Evolutionary conservation across 495 filamentous ascomycete genomes (phyloP), one percentile per base, ranked within the genome.

Genomic region (Glonium stellatum): DNA sequence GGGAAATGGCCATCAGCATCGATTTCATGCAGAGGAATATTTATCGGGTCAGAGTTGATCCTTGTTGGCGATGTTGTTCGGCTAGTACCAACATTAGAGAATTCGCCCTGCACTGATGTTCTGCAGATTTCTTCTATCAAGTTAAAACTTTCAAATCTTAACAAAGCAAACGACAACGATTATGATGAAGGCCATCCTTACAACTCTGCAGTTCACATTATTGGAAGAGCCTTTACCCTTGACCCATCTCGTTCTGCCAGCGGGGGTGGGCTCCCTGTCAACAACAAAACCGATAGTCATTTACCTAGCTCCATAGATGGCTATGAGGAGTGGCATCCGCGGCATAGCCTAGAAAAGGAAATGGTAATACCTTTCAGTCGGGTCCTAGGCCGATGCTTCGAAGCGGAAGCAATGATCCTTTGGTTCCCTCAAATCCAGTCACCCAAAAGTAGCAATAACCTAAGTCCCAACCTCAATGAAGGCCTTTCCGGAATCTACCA

Each of bases 321-420:
- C 5, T 78, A 79, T 50, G 75, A 73, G 8, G 49, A 67, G 1
- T 84, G 79, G 79, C 82, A 84, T 60, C 71, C 70, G 5, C 54
- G 79, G 6, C 74, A 75, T 50, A 57, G 62, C n/a, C 59, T 69
- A 0, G 69, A 72, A 18, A 70, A 71, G 22, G 60, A 60, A 3
- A 69, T 78, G n/a, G 69, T 74, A 36, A 68, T 83, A 9, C 74
- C 79, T 1, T 80, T 78, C 54, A 70, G 74, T 25, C 73, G 80
- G 62, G 68, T 85, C 21, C 51, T 84, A 5, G 80, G 81, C 11
- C 81, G 82, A 0, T 78, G 78, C 69, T 81, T 76, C 60, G 80
- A 82, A 59, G 70, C 75, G 8, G 75, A 76, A 12, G 79, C 82
- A 0, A 73, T 76, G 63, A 49, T 71, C 10, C 65, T 80, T 1